Percentiles rank a stretch among this genome's conserved stretches.
Conservation (phyloP, 1,139 yeast genomes). For the Debaryomycetaceae sp. region DNA sequence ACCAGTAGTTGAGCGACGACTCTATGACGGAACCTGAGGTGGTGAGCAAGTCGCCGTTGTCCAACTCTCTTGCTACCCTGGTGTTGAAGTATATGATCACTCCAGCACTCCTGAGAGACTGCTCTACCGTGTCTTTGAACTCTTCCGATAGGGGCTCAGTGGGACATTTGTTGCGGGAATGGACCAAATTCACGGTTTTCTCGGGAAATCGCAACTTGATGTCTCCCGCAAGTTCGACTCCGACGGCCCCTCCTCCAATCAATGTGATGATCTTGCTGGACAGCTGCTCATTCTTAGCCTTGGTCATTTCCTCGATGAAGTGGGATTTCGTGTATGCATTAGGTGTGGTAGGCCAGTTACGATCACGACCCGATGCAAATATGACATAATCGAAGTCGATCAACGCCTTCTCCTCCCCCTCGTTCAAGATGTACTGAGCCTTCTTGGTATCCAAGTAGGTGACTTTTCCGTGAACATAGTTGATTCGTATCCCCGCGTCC, state of each 20-base stretch:
- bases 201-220: conserved; percentile 24
- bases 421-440: conserved; percentile 14
- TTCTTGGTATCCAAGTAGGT: conserved; percentile 15
- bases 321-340: conserved; percentile 19
- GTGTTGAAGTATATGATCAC: conserved; percentile 9
- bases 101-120: conserved; percentile 16
- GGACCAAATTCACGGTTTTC: conserved; percentile 26
- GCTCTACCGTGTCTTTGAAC: conserved; percentile 18
- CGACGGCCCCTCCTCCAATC: conserved; percentile 43
- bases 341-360: conserved; percentile 49
- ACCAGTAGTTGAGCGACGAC: conserved; percentile 32
- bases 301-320: conserved; percentile 23
- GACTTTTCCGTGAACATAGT: conserved; percentile 32
- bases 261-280: conserved; percentile 20
- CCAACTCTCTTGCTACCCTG: conserved; percentile 20
- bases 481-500: conserved; percentile 15
- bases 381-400: conserved; percentile 40
- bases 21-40: conserved; percentile 21
- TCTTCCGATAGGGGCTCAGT: conserved; percentile 29
- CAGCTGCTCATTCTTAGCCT: conserved; percentile 16
- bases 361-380: conserved; percentile 40
- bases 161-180: conserved; percentile 29
- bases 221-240: conserved; percentile 40
- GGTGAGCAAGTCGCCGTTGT: conserved; percentile 20
- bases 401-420: conserved; percentile 8